A percentile compares a stretch with the other conserved stretches of the same genome.
Conservation (phyloP, 1,284 basidiomycete species). For the Xanthoconium separans region DNA sequence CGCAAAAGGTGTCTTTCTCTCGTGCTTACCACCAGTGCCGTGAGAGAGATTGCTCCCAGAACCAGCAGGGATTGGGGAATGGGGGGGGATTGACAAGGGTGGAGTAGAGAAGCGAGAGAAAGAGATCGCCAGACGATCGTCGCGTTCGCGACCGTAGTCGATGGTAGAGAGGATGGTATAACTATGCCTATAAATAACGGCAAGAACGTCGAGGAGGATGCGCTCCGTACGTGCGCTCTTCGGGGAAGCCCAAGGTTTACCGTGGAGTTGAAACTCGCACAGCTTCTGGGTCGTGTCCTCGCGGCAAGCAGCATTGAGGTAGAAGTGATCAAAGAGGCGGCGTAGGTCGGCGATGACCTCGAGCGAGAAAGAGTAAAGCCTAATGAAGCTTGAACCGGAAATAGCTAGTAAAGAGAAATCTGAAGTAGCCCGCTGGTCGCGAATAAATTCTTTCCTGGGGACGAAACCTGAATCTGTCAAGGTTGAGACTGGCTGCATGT, state of each 20-base stretch:
- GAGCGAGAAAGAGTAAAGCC: slow-evolving; percentile 66
- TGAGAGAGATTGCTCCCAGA: slow-evolving; percentile 40
- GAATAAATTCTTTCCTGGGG: slow-evolving; percentile 69
- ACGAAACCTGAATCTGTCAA: slow-evolving; percentile 48
- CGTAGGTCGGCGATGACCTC: slow-evolving; percentile 52
- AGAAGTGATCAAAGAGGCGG: slow-evolving; percentile 50
- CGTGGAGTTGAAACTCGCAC: slow-evolving; percentile 62
- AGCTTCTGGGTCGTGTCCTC: slow-evolving; percentile 60
- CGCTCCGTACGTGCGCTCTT: slow-evolving; percentile 66
- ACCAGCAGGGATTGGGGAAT: slow-evolving; percentile 36
- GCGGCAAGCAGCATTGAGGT: slow-evolving; percentile 45
- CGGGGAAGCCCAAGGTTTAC: slow-evolving; percentile 69
- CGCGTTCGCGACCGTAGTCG: slow-evolving; percentile 74
- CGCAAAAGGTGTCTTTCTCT: slow-evolving; percentile 58
- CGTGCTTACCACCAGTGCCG: slow-evolving; percentile 31
- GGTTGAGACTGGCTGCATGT: slow-evolving; percentile 33
- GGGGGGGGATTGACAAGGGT: slow-evolving; percentile 31
- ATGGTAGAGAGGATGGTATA: slow-evolving; percentile 65
- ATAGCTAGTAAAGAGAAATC: slow-evolving; percentile 68
- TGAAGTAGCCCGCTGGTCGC: slow-evolving; percentile 52
- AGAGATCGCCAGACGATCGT: slow-evolving; percentile 67
- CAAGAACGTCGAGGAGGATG: slow-evolving; percentile 64
- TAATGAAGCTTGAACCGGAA: slow-evolving; percentile 57
- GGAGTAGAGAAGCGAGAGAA: slow-evolving; percentile 53
- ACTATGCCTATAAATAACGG: slow-evolving; percentile 60